These are phyloP conservation scores for Petasospora rhodanensis DNA, from an alignment of 1,139 yeast genomes.

Conservation along the genomic window DNA sequence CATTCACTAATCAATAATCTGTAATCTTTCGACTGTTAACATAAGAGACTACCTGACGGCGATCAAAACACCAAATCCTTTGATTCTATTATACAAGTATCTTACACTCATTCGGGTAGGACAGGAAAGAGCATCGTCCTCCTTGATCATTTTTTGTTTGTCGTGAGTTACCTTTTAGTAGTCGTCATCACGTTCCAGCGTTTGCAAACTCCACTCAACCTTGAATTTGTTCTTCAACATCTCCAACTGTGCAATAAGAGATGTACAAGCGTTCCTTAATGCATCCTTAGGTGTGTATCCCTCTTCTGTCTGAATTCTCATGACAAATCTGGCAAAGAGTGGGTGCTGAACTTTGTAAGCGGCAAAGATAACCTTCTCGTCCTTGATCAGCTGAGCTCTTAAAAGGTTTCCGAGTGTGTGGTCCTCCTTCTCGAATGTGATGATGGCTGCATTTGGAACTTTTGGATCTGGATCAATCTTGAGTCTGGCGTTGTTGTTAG, in stretches of 20 bases:
- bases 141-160: background rate
- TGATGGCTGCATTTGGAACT: conserved; percentile 90
- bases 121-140: too few relatives aligned
- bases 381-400: conserved; percentile 80
- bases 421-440: conserved; percentile 94
- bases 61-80: too few relatives aligned
- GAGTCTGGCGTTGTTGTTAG: conserved; percentile 48
- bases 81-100: too few relatives aligned
- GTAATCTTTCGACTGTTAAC: background rate
- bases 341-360: conserved; percentile 99
- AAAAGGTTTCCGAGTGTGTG: conserved; percentile 91
- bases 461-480: conserved; percentile 90
- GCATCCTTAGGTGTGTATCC: conserved; percentile 92
- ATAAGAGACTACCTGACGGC: too few relatives aligned
- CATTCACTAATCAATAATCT: background rate
- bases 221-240: conserved; percentile 71
- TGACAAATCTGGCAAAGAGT: conserved; percentile 85
- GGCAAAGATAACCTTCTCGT: conserved; percentile 84
- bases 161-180: too few relatives aligned
- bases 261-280: conserved; percentile 80
- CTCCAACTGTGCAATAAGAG: conserved; percentile 74
- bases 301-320: conserved; percentile 94
- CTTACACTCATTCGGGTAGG: too few relatives aligned
- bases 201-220: conserved; percentile 90
- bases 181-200: conserved; percentile 51